A percentile compares a stretch with the other conserved stretches of the same genome.
These are phyloP conservation scores for Exophiala phaeomuriformis DNA, from an alignment of 2,329 filamentous ascomycete species.

Conservation along the genomic window DNA sequence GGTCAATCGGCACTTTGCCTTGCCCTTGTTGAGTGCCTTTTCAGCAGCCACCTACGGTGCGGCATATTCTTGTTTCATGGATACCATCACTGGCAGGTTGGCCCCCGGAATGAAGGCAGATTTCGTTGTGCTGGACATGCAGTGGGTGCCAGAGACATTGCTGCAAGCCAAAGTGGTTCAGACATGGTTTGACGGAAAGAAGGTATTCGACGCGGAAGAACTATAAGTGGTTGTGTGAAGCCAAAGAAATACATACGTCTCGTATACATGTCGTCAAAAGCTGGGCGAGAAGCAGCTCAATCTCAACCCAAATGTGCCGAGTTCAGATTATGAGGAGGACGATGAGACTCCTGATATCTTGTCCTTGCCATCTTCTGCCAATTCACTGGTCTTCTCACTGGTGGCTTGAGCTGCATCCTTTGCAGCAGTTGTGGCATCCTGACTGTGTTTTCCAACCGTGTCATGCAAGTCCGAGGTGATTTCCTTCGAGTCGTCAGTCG, in stretches of 20 bases:
- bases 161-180: conserved; percentile 37
- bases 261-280: not conserved
- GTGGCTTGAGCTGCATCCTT: not conserved
- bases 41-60: conserved; percentile 40
- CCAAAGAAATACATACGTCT: not conserved
- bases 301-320: not conserved
- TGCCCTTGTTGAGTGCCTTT: conserved; percentile 39
- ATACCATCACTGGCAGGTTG: conserved; percentile 35
- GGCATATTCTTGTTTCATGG: conserved; percentile 41
- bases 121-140: conserved; percentile 35
- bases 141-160: conserved; percentile 29
- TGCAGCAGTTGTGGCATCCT: conserved; percentile 9
- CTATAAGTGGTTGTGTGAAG: not conserved
- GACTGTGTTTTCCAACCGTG: conserved; percentile 12
- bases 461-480: conserved; percentile 9
- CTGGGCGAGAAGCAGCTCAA: not conserved
- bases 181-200: conserved; percentile 42
- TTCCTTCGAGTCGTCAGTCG: conserved; percentile 10
- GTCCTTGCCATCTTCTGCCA: conserved; percentile 11
- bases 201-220: conserved; percentile 27
- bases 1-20: conserved; percentile 40
- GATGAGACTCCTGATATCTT: conserved; percentile 18
- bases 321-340: conserved; percentile 7
- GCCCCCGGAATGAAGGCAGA: conserved; percentile 40
- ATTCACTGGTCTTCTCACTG: not conserved